These are phyloP conservation scores for Basidioascus undulatus DNA, from an alignment of 768 basidiomycete genomes.

Conservation along the genomic window DNA sequence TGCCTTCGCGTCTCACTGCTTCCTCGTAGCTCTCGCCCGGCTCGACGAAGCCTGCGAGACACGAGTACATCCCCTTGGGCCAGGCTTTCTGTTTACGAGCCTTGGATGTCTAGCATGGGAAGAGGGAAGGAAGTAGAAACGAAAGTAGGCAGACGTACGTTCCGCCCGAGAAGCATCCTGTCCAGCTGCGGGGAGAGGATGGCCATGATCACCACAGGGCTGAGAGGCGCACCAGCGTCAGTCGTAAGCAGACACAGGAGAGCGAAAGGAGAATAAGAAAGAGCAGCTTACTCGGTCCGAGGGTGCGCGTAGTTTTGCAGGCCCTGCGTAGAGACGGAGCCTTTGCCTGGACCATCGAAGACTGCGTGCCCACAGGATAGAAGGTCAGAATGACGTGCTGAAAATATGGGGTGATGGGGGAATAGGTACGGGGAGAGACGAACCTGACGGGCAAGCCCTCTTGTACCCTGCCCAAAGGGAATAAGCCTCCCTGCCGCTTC, in stretches of 20 bases:
- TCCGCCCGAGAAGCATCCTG: slow-evolving; percentile 64
- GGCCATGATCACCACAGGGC: slow-evolving; percentile 78
- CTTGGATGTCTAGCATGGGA: neutral
- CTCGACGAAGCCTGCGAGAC: slow-evolving; percentile 80
- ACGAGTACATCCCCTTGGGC: slow-evolving; percentile 36
- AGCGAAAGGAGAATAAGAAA: slow-evolving; percentile 13
- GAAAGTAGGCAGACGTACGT: slow-evolving; percentile 26
- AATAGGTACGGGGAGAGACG: slow-evolving; percentile 1
- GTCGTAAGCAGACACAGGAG: neutral
- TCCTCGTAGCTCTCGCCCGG: slow-evolving; percentile 89
- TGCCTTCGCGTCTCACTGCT: slow-evolving; percentile 63
- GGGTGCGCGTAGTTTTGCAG: slow-evolving; percentile 44
- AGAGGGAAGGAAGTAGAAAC: neutral
- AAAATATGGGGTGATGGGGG: slow-evolving; percentile 29
- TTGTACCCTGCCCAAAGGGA: slow-evolving; percentile 96
- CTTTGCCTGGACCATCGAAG: neutral
- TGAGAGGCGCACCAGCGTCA: slow-evolving; percentile 30
- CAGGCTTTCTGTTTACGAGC: slow-evolving; percentile 16
- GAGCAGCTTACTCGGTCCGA: neutral
- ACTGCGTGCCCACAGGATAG: slow-evolving; percentile 3
- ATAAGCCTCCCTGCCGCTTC: slow-evolving; percentile 55
- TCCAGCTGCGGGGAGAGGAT: slow-evolving; percentile 56
- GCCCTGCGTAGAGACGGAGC: slow-evolving; percentile 33
- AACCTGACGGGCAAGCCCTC: slow-evolving; percentile 38
- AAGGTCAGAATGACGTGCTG: slow-evolving; percentile 42